These are phyloP conservation scores for Fraxinus xanthoxyloides DNA, from an alignment of 305 asterid species.

Conservation along the genomic window DNA sequence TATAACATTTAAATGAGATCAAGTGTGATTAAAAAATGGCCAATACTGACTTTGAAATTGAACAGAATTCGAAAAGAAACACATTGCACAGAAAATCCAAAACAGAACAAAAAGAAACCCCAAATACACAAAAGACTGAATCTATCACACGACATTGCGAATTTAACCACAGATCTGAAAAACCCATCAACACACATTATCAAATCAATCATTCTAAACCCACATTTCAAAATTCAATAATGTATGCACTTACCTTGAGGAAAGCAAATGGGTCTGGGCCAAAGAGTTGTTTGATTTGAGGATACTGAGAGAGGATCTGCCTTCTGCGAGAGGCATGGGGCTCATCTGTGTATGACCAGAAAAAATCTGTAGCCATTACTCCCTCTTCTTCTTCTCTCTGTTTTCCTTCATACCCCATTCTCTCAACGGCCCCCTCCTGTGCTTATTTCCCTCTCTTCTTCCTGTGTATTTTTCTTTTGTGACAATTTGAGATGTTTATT, in stretches of 20 bases:
- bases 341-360: constrained; percentile 94
- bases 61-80: background rate
- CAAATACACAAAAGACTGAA: background rate
- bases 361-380: constrained; percentile 75
- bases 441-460: background rate
- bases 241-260: constrained; percentile 49
- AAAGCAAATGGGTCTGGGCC: constrained; percentile 91
- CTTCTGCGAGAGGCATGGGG: constrained; percentile 90
- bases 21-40: background rate
- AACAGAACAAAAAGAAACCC: background rate
- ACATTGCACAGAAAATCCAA: background rate
- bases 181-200: background rate
- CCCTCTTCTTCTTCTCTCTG: constrained; percentile 49
- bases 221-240: background rate
- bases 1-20: background rate
- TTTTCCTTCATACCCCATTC: constrained; percentile 47
- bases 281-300: constrained; percentile 73
- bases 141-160: constrained; percentile 1
- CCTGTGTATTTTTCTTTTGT: background rate
- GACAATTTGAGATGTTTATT: background rate
- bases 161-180: constrained; percentile 7
- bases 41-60: background rate
- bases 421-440: background rate
- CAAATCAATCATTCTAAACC: background rate
- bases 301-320: constrained; percentile 83